Evolutionary conservation across 352 stramenopile species (phyloP).

Genomic region (Globisporangium paroecandrum): DNA sequence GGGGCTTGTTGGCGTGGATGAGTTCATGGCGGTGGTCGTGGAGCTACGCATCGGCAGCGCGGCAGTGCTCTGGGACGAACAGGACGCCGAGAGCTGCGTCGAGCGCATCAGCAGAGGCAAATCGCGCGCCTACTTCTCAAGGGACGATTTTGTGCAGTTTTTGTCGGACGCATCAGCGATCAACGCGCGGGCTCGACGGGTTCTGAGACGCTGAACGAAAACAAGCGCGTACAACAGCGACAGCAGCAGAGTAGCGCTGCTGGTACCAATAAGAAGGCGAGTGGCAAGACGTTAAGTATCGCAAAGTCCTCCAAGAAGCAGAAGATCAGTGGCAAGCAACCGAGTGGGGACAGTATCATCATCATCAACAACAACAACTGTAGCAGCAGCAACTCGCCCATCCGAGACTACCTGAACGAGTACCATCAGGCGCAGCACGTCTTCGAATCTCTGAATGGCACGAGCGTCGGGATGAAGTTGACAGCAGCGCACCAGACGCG

Average conservation of each 20-base stretch:
- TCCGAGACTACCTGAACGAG: conserved; percentile 11
- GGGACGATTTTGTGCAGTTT: conserved; percentile 58
- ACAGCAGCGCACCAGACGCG: background rate
- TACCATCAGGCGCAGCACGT: conserved; percentile 9
- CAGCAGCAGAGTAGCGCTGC: background rate
- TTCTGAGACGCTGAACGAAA: background rate
- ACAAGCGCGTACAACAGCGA: background rate
- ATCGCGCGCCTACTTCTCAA: conserved; percentile 50
- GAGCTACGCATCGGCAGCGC: conserved; percentile 30
- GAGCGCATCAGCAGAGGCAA: conserved; percentile 28
- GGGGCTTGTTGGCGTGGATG: conserved; percentile 43
- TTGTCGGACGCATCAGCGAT: conserved; percentile 1
- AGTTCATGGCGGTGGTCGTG: conserved; percentile 49
- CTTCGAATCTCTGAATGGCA: conserved; percentile 6
- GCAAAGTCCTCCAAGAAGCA: background rate
- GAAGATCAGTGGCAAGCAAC: background rate
- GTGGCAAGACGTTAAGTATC: background rate
- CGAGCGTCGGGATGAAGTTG: background rate
- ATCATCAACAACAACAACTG: background rate
- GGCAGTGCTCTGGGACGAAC: conserved; percentile 31
- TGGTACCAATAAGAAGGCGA: background rate
- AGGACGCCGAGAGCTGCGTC: conserved; percentile 48
- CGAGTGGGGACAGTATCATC: background rate
- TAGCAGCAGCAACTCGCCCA: background rate
- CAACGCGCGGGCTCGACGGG: background rate